Base-by-base conservation (phyloP, 2,329 filamentous ascomycete species). In the Clonostachys sp. region DNA sequence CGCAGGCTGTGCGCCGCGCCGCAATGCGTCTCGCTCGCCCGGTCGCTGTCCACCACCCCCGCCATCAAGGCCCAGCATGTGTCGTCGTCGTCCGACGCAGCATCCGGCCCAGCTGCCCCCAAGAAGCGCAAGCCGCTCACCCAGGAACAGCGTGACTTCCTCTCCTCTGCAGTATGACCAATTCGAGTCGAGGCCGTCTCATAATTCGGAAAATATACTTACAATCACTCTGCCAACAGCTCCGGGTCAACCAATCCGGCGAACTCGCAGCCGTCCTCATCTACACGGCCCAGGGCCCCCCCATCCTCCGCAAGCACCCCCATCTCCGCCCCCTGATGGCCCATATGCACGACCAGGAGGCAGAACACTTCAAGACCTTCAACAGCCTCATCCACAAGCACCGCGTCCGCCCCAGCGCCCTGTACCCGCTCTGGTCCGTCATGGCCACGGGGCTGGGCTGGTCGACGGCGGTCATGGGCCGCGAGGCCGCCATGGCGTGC, bases 311-410 rank as follows among this genome's bases (percentile, higher is more conserved):
- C 54, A 81, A 86, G 5, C 86, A 96, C 64, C 92, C 94, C 1
- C 88, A 96, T 62, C 83, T 99, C 16, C 86, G 89, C 7, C 87
- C 90, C 1, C 72, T 97, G 34, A 96, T 99, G 90, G 82, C 85
- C 58, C 94, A 97, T 77, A 99, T 99, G 94, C 91, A 96, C 74
- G 89, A 94, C 59, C 94, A 99, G 66, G 94, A 99, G 74, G 90
- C 82, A 12, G 86, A 83, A 9, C 94, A 99, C 67, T 84, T 97
- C 57, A 68, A 73, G 5, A 94, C 85, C 35, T 99, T 97, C 78
- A 95, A 96, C 67, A 60, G 74, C 4, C 78, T 97, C 24, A 74
- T 97, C 5, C 83, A 87, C 16, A 87, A 85, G 59, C 94, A 97
- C 67, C 89, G 91, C 48, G 84, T 99, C 45, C 88, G 94, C 0